Conservation (phyloP, 345 rosid species). For the Salix suchowensis region DNA sequence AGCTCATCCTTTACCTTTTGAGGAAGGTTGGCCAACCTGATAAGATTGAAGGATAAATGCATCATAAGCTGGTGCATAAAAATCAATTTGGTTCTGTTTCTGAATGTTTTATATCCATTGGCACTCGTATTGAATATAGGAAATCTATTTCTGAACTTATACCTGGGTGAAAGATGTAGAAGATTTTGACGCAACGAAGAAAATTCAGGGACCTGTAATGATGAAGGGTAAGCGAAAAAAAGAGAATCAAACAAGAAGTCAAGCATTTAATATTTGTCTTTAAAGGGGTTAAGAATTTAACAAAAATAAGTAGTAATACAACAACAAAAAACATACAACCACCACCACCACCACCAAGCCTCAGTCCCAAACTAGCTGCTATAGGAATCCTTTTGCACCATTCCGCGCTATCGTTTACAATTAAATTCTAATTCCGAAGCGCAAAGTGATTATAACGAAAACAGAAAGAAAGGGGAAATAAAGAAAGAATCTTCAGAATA, state of each 20-base stretch:
- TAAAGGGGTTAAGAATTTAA: background rate
- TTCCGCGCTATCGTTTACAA: background rate
- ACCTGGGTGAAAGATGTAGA: conserved; percentile 74
- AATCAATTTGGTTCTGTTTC: background rate
- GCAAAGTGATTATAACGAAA: background rate
- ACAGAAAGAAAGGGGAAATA: background rate
- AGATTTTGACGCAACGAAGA: conserved; percentile 63
- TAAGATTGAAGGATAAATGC: conserved; percentile 11
- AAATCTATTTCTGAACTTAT: conserved; percentile 10
- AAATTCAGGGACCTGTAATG: conserved; percentile 78
- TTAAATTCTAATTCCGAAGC: too few species aligned
- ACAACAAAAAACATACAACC: background rate
- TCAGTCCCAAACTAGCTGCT: too few species aligned
- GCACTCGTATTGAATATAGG: background rate
- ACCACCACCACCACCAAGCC: too few species aligned
- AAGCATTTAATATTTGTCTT: background rate
- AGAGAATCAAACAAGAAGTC: conserved; percentile 1
- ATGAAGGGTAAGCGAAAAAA: background rate
- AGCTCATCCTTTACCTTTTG: conserved; percentile 73
- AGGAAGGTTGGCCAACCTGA: conserved; percentile 76
- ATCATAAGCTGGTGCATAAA: background rate
- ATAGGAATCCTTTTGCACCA: background rate
- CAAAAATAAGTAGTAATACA: background rate
- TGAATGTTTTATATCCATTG: background rate
- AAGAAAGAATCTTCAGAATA: background rate